These are phyloP conservation scores for Apiotrichum mycotoxinovorans DNA, from an alignment of 1,284 basidiomycete genomes.

Conservation along the genomic window DNA sequence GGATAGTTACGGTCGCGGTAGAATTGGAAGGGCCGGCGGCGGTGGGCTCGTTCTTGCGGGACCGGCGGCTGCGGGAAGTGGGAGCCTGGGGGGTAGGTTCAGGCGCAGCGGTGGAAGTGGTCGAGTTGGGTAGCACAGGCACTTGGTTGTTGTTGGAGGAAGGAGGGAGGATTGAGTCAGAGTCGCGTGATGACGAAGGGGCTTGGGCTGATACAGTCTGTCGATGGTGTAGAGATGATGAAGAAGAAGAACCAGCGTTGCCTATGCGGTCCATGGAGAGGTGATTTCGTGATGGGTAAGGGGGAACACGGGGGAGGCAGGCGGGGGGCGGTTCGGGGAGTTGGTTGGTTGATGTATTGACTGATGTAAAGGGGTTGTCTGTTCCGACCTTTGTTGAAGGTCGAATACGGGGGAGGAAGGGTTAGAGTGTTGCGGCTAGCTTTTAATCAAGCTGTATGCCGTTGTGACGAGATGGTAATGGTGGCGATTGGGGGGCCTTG, in stretches of 20 bases:
- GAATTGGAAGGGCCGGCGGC: not conserved
- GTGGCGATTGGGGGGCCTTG: not conserved
- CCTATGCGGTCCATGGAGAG: constrained; percentile 31
- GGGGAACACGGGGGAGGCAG: not conserved
- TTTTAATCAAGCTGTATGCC: too few species aligned
- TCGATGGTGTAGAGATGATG: constrained; percentile 15
- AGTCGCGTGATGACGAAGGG: not conserved
- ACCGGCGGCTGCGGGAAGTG: not conserved
- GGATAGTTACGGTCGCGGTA: constrained; percentile 4
- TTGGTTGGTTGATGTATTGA: too few species aligned
- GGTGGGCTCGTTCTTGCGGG: constrained; percentile 1
- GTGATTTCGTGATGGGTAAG: not conserved
- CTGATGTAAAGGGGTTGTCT: too few species aligned
- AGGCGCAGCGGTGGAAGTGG: not conserved
- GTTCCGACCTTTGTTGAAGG: too few species aligned
- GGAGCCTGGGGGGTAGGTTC: not conserved
- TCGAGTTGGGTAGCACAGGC: constrained; percentile 9
- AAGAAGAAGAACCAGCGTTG: constrained; percentile 14
- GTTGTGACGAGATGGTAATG: not conserved
- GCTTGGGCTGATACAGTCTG: constrained; percentile 4
- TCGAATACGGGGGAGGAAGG: too few species aligned
- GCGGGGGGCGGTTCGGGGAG: not conserved
- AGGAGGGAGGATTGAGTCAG: not conserved
- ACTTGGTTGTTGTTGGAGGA: not conserved
- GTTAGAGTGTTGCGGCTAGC: too few species aligned